phyloP scores from a whole-genome alignment of 495 filamentous ascomycete genomes.

The Podospora fimiseda region DNA sequence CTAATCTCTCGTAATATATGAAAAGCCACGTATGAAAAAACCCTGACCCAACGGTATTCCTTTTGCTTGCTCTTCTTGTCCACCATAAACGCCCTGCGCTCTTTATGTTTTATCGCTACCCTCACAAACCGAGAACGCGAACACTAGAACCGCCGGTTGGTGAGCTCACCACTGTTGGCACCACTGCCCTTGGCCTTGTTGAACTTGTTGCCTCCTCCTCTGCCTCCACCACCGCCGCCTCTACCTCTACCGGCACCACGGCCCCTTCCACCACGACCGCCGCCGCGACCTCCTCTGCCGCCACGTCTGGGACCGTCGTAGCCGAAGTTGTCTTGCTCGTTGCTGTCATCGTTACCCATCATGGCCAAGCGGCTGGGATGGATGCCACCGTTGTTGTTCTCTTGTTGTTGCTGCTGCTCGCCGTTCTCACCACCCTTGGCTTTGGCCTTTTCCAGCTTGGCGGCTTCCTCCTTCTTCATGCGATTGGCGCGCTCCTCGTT shows the following conservation, averaged over 20 bases:
- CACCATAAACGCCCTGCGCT: too few species aligned
- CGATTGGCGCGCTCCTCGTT: constrained; percentile 65
- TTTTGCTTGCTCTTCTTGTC: too few species aligned
- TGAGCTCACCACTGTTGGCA: background rate
- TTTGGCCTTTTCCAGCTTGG: constrained; percentile 44
- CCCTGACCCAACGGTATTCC: too few species aligned
- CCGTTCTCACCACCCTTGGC: constrained; percentile 17
- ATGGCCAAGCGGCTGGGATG: constrained; percentile 23
- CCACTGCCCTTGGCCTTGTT: constrained; percentile 2
- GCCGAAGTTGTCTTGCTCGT: constrained; percentile 4
- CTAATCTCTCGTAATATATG: too few species aligned
- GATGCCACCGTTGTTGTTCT: constrained; percentile 9
- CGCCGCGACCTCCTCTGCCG: constrained; percentile 8
- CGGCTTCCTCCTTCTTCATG: constrained; percentile 44
- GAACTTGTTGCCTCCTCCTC: background rate
- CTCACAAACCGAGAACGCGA: background rate
- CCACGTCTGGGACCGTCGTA: constrained; percentile 5
- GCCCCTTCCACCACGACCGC: constrained; percentile 13
- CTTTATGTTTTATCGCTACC: background rate
- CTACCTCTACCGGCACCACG: constrained; percentile 4
- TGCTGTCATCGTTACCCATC: background rate
- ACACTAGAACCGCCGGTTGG: background rate
- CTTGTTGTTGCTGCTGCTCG: constrained; percentile 6
- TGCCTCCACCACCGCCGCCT: background rate
- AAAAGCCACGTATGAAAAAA: too few species aligned